A percentile compares a stretch with the other conserved stretches of the same genome.
Evolutionary conservation across 306 rosid genomes (phyloP).

Genomic region (Elaeagnus macrophylla): DNA sequence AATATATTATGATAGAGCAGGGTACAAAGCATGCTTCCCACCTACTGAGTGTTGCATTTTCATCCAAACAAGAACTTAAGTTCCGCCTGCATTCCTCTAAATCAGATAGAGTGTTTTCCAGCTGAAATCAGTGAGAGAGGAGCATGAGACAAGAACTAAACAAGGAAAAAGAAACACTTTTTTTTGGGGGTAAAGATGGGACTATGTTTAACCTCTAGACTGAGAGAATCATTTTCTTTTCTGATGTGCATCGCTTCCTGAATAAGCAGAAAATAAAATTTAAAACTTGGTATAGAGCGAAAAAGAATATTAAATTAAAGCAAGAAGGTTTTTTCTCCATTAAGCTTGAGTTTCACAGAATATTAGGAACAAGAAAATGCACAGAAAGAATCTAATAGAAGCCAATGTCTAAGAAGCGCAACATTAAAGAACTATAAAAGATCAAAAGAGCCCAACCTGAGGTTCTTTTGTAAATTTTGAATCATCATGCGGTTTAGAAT

Average conservation of each 20-base stretch:
- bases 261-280: constrained; percentile 7
- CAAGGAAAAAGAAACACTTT: background rate
- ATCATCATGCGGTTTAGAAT: constrained; percentile 24
- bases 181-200: constrained; percentile 9
- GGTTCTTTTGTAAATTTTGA: constrained; percentile 35
- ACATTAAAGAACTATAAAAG: constrained; percentile 4
- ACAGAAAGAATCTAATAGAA: no score
- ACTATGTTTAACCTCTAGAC: constrained; percentile 39
- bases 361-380: background rate
- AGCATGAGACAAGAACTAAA: constrained; percentile 13
- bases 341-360: background rate
- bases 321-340: background rate
- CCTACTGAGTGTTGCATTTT: constrained; percentile 78
- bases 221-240: constrained; percentile 31
- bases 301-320: background rate
- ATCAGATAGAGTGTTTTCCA: constrained; percentile 43
- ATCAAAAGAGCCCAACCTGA: constrained; percentile 39
- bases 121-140: constrained; percentile 38
- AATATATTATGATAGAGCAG: background rate
- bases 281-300: background rate
- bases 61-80: constrained; percentile 72
- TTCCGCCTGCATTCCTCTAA: constrained; percentile 62
- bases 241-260: constrained; percentile 33
- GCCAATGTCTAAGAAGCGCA: no score
- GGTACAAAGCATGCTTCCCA: constrained; percentile 7